phyloP scores from a whole-genome alignment of 2,329 filamentous ascomycete genomes.

The Eutypa lata region DNA sequence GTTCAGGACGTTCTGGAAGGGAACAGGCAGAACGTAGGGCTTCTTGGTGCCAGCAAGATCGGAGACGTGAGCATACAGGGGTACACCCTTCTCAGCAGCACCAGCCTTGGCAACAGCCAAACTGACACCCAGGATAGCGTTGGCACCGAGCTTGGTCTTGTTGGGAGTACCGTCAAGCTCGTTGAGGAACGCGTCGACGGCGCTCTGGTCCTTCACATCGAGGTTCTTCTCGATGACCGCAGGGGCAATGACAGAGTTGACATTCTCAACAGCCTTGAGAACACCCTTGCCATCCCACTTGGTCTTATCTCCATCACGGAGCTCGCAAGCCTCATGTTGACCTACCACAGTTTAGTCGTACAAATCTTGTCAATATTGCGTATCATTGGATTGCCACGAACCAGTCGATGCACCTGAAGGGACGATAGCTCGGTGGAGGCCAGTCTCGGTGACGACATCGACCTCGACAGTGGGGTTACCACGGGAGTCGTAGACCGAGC shows the following conservation, averaged over 20 bases:
- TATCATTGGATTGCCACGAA: slow-evolving; percentile 42
- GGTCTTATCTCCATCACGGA: slow-evolving; percentile 84
- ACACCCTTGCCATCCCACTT: slow-evolving; percentile 89
- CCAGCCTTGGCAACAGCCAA: slow-evolving; percentile 85
- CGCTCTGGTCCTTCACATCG: slow-evolving; percentile 83
- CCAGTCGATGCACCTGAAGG: slow-evolving; percentile 94
- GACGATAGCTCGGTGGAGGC: slow-evolving; percentile 95
- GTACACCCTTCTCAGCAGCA: slow-evolving; percentile 83
- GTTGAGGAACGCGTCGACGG: slow-evolving; percentile 81
- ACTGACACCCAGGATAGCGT: slow-evolving; percentile 82
- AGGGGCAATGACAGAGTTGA: slow-evolving; percentile 77
- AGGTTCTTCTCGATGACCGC: slow-evolving; percentile 78
- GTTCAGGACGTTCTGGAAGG: slow-evolving; percentile 93
- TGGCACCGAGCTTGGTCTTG: slow-evolving; percentile 86
- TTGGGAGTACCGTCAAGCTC: slow-evolving; percentile 80
- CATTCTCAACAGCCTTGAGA: slow-evolving; percentile 79
- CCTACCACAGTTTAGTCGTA: slow-evolving; percentile 45
- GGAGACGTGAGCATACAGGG: slow-evolving; percentile 84
- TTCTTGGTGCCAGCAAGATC: slow-evolving; percentile 88
- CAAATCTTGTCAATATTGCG: slow-evolving; percentile 4
- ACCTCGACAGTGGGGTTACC: slow-evolving; percentile 98
- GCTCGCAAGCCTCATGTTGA: slow-evolving; percentile 87
- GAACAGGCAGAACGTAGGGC: slow-evolving; percentile 84
- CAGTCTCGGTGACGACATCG: slow-evolving; percentile 92
- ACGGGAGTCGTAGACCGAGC: slow-evolving; percentile 98